These are phyloP conservation scores for Auriscalpium orientale DNA, from an alignment of 768 basidiomycete genomes.

Conservation along the genomic window DNA sequence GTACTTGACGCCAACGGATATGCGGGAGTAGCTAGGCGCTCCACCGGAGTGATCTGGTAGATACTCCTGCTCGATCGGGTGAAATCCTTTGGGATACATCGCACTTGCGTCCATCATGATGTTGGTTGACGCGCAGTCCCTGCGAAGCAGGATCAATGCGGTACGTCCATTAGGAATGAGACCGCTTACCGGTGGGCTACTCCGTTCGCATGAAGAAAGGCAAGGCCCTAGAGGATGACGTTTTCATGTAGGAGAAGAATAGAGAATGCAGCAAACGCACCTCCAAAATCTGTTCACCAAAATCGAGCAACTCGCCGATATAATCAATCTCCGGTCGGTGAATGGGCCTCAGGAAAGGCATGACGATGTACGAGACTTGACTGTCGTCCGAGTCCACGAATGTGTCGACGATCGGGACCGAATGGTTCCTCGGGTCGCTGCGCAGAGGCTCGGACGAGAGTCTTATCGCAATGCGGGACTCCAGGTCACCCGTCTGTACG, in stretches of 20 bases:
- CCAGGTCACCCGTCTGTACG: too few species aligned
- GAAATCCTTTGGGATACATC: conserved; percentile 1
- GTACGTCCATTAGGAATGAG: neutral
- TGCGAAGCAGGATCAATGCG: neutral
- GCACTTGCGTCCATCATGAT: conserved; percentile 8
- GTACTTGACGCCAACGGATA: neutral
- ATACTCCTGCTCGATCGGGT: neutral
- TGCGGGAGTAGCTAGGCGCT: neutral
- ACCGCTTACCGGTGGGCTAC: conserved; percentile 13
- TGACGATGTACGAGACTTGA: conserved; percentile 9
- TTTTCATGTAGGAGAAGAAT: neutral
- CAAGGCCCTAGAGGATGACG: conserved; percentile 5
- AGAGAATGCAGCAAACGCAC: neutral
- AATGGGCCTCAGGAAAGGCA: conserved; percentile 19
- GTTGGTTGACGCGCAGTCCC: conserved; percentile 5
- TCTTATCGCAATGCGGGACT: too few species aligned
- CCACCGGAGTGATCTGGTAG: neutral
- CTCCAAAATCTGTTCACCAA: conserved; percentile 15
- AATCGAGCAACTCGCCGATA: conserved; percentile 17
- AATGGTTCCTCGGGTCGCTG: too few species aligned
- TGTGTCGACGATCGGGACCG: too few species aligned
- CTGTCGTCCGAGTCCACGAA: conserved; percentile 13
- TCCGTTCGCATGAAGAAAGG: conserved; percentile 10
- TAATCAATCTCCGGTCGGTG: conserved; percentile 16
- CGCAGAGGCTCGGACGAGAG: too few species aligned